A percentile compares a stretch with the other conserved stretches of the same genome.
These are phyloP conservation scores for Metroxylon sagu DNA, from an alignment of 176 grass and related monocot species.

Conservation along the genomic window DNA sequence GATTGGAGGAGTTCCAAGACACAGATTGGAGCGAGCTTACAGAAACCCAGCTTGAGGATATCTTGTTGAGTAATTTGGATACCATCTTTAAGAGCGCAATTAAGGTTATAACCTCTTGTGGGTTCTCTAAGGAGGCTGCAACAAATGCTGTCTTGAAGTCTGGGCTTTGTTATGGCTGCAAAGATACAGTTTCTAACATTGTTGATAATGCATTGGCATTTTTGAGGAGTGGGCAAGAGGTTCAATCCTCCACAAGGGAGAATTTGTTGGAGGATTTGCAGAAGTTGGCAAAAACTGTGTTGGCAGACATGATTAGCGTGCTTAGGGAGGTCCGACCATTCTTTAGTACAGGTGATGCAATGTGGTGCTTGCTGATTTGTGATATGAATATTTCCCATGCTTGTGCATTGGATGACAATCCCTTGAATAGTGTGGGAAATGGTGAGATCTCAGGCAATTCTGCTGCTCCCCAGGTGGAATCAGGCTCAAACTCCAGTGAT, in stretches of 20 bases:
- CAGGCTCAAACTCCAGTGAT: slow-evolving; percentile 23
- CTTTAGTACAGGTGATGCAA: slow-evolving; percentile 65
- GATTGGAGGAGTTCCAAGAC: slow-evolving; percentile 50
- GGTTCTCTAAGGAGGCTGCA: slow-evolving; percentile 55
- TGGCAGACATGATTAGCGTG: slow-evolving; percentile 50
- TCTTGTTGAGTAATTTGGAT: slow-evolving; percentile 75
- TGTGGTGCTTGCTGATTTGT: slow-evolving; percentile 89
- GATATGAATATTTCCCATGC: slow-evolving; percentile 72
- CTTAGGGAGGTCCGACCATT: slow-evolving; percentile 69
- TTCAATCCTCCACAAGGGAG: slow-evolving; percentile 31
- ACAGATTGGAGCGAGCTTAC: slow-evolving; percentile 70
- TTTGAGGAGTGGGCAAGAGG: slow-evolving; percentile 55
- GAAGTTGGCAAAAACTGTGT: slow-evolving; percentile 50
- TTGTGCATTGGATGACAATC: slow-evolving; percentile 46
- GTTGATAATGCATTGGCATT: slow-evolving; percentile 41
- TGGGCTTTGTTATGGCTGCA: slow-evolving; percentile 43
- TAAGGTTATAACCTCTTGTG: slow-evolving; percentile 49
- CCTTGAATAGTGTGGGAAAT: background rate
- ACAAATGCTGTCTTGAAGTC: slow-evolving; percentile 48
- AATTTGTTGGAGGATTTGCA: slow-evolving; percentile 59
- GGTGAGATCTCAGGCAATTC: slow-evolving; percentile 8
- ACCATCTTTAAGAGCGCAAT: slow-evolving; percentile 61
- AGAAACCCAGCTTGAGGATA: slow-evolving; percentile 66
- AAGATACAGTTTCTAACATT: slow-evolving; percentile 50
- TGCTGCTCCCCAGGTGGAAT: slow-evolving; percentile 16